Evolutionary conservation across 2,329 filamentous ascomycete species (phyloP), one percentile per base, ranked within the genome.

Genomic region (Ophiosphaerella korrae): DNA sequence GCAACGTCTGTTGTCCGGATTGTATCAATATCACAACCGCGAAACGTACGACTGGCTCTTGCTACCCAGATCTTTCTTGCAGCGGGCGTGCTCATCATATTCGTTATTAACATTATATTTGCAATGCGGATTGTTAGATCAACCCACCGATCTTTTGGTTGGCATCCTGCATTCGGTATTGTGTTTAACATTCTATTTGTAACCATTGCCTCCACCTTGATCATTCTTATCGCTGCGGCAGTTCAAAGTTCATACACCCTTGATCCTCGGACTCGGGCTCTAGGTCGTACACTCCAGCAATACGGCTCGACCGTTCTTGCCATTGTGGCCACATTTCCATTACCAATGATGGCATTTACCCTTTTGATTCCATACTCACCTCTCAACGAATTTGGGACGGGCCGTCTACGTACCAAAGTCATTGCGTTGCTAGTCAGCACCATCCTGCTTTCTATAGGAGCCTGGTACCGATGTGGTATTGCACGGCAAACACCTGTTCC

Each of bases 101-200:
- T 89, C 72, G 75, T 93, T 63, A 77, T 91, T 73, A 94, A 96
- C 74, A 75, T 95, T 36, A 76, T 94, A 64, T 89, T 92, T 67
- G 75, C 87, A 0, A 89, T 91, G 73, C 85, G 91, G 39, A 80
- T 96, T 23, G 73, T 94, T 14, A 83, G 91, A 46, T 88, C 88
- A 4, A 83, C 84, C 39, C 88, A 92, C 64, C 89, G 90, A 0
- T 67, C 71, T 2, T 68, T 90, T 29, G 90, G 89, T 50, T 93
- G 90, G 89, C 80, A 83, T 55, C 78, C 74, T 21, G 62, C 74
- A 1, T 77, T 84, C 21, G 78, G 77, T 2, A 57, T 77, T 16
- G 48, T 73, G 23, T 88, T 92, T 71, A 82, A 80, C 53, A 65
- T 78, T 24, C 70, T 90, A 21, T 86, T 86, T 68, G 75, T 76